phyloP scores from a whole-genome alignment of 306 rosid species.

The Ochetophila trinervis region DNA sequence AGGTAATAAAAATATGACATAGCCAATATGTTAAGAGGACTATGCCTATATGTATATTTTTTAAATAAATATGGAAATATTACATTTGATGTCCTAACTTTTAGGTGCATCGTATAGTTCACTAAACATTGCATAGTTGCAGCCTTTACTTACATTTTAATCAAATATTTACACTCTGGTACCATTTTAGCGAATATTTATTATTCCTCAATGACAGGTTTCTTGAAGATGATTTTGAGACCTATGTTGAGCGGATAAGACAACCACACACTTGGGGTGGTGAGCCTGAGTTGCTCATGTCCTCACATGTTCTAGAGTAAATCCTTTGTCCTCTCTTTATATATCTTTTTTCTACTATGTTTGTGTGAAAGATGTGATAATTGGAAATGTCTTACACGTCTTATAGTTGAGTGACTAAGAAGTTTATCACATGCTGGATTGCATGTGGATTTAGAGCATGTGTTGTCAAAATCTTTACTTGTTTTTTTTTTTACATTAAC shows the following conservation, averaged over 20 bases:
- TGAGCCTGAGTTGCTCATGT: conserved; percentile 88
- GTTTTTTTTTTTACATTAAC: neutral
- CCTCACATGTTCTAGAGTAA: conserved; percentile 74
- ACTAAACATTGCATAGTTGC: neutral
- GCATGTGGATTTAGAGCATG: neutral
- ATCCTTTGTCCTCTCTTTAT: conserved; percentile 13
- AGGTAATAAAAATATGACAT: neutral
- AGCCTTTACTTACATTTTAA: neutral
- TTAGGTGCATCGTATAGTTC: neutral
- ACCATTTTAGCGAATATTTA: neutral
- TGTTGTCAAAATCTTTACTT: neutral
- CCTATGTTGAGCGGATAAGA: conserved; percentile 63
- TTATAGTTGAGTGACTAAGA: neutral
- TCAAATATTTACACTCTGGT: neutral
- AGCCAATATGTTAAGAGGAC: neutral
- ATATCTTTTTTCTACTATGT: neutral
- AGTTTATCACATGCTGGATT: neutral
- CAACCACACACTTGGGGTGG: conserved; percentile 81
- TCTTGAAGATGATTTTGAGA: conserved; percentile 78
- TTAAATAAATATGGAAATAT: neutral
- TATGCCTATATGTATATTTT: neutral
- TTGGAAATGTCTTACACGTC: neutral
- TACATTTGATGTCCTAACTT: neutral
- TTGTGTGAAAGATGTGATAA: neutral
- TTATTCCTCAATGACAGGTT: conserved; percentile 42